Evolutionary conservation across 768 basidiomycete genomes (phyloP).

Genomic region (Gymnopilus dilepis): DNA sequence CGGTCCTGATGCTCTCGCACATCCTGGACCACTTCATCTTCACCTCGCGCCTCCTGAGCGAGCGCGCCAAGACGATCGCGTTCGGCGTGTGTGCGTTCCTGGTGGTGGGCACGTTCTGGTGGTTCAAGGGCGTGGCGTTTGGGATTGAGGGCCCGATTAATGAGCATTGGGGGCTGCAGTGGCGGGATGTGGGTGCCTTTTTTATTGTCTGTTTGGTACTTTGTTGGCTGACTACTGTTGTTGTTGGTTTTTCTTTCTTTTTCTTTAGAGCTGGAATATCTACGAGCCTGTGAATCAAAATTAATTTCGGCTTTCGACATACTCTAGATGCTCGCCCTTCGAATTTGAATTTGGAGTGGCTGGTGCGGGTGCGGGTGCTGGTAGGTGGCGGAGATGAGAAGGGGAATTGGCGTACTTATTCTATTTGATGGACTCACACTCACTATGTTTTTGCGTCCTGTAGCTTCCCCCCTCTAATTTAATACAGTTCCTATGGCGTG

Average conservation of each 20-base stretch:
- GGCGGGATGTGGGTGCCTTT: constrained; percentile 63
- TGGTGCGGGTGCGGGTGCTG: no score
- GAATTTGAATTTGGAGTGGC: no score
- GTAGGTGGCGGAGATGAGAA: no score
- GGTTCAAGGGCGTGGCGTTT: constrained; percentile 90
- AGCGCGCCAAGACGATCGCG: constrained; percentile 68
- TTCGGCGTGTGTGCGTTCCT: constrained; percentile 66
- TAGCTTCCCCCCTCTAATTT: no score
- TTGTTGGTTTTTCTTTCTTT: neutral
- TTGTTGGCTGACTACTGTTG: neutral
- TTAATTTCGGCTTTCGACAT: no score
- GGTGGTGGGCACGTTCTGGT: constrained; percentile 88
- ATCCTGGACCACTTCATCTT: constrained; percentile 94
- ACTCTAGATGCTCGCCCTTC: no score
- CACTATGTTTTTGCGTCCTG: no score
- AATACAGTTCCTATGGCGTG: no score
- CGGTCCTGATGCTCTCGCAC: constrained; percentile 90
- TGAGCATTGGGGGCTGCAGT: constrained; percentile 78
- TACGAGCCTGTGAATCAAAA: no score
- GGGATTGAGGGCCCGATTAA: constrained; percentile 90
- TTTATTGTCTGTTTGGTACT: constrained; percentile 1
- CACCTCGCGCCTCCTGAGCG: constrained; percentile 65
- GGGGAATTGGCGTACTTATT: no score
- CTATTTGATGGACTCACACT: no score
- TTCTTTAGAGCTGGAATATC: constrained; percentile 37